Base-by-base conservation (phyloP, 345 rosid species). In the Sisymbrium altissimum region DNA sequence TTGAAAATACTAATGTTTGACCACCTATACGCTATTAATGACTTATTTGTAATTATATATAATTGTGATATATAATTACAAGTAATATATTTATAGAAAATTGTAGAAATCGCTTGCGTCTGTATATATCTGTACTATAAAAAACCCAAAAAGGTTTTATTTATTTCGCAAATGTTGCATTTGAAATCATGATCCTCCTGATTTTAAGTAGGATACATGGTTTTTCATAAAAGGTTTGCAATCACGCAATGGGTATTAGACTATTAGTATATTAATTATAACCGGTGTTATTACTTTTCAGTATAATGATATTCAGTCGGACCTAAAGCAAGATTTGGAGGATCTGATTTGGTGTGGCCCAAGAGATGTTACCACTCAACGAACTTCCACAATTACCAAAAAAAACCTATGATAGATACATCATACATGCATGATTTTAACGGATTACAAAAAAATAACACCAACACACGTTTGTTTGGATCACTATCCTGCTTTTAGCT, bases 281-380 rank as follows among this genome's bases (percentile, higher is more conserved):
- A 25, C 9, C n/a, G 13, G 33, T 57, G 30, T 70, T n/a, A 49
- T 41, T 25, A 40, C 17, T 57, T 27, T 50, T 49, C 58, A 35
- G 17, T 41, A 32, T 43, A 60, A 67, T 72, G 55, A 36, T 61
- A 52, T 67, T 67, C 5, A 71, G 66, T 62, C 45, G 66, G 64
- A 67, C 70, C 59, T 60, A 78, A 77, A 71, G 73, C 70, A 72
- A 78, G 77, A 78, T 73, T 73, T 68, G 61, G 78, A 78, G 70
- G 58, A 63, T 78, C 74, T 45, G 78, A 72, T 72, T 14, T 66
- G 74, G 73, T 78, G 35, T 72, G 78, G 74, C 65, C 78, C 81
- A 72, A 66, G n/a, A 66, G 48, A 59, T 59, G 81, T 66, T 66
- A 70, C 71, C 35, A 56, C 25, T 64, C 72, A 71, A 71, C 76